These are phyloP conservation scores for Dovyalis caffra DNA, from an alignment of 345 rosid species.

Conservation along the genomic window DNA sequence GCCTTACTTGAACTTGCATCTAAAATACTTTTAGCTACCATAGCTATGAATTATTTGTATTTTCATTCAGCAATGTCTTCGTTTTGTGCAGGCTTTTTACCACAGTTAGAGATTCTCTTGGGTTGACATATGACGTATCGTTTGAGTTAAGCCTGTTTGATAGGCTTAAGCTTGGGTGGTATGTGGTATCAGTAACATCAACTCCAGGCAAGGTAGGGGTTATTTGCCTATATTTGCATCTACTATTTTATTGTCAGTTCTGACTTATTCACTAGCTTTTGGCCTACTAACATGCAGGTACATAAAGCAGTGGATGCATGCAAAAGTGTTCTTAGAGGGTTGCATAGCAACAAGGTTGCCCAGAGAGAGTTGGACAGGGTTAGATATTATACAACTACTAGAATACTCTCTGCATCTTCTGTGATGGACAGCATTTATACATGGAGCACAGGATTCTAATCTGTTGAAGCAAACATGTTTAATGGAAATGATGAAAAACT, in stretches of 20 bases:
- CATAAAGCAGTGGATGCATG: slow-evolving; percentile 96
- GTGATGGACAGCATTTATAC: background rate
- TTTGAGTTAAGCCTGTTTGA: slow-evolving; percentile 96
- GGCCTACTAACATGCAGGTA: slow-evolving; percentile 51
- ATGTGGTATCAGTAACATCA: slow-evolving; percentile 96
- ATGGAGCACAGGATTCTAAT: background rate
- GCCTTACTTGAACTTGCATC: background rate
- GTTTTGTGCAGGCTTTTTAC: slow-evolving; percentile 82
- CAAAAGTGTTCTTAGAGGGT: slow-evolving; percentile 92
- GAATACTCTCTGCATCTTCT: background rate
- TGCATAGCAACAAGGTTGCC: slow-evolving; percentile 78
- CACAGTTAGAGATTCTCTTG: slow-evolving; percentile 97
- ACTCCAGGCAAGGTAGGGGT: slow-evolving; percentile 86
- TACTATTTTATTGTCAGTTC: slow-evolving; percentile 5
- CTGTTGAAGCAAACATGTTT: background rate
- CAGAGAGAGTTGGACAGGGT: slow-evolving; percentile 96
- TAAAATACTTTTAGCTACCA: background rate
- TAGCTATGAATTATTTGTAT: background rate
- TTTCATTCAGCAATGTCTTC: background rate
- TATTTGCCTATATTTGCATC: slow-evolving; percentile 18
- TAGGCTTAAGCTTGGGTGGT: slow-evolving; percentile 97
- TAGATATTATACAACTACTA: slow-evolving; percentile 31
- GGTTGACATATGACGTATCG: slow-evolving; percentile 96
- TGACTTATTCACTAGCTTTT: slow-evolving; percentile 21
- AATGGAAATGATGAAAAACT: background rate